Percentiles rank a stretch among this genome's conserved stretches.
Conservation (phyloP, 2,329 filamentous ascomycete species). For the Fusarium domesticum region DNA sequence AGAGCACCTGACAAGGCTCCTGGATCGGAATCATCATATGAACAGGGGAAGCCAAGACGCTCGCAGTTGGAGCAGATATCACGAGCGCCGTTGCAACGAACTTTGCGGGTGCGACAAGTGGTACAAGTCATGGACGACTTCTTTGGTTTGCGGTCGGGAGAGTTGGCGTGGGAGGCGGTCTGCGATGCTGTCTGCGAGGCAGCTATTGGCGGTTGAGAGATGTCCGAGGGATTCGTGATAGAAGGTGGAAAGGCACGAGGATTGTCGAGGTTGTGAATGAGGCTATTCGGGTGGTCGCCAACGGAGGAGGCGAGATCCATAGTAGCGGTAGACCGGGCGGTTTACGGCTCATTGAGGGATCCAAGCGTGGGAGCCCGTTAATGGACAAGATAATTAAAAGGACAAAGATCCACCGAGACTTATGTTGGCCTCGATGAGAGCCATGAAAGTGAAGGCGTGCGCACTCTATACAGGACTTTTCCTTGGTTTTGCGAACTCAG, state of each 20-base stretch:
- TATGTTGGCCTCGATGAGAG: conserved; percentile 14
- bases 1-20: conserved; percentile 44
- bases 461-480: no score
- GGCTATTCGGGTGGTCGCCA: conserved; percentile 30
- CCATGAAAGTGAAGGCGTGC: conserved; percentile 9
- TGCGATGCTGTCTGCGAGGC: conserved; percentile 15
- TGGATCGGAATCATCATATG: conserved; percentile 49
- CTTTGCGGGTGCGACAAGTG: conserved; percentile 55
- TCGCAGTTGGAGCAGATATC: conserved; percentile 57
- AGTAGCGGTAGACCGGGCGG: conserved; percentile 17
- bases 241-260: conserved; percentile 19
- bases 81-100: conserved; percentile 55
- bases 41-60: conserved; percentile 55
- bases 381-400: conserved; percentile 11
- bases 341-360: conserved; percentile 26
- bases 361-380: conserved; percentile 15
- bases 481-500: conserved; percentile 3
- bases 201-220: conserved; percentile 13
- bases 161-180: conserved; percentile 24
- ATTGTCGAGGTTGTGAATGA: conserved; percentile 24
- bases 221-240: conserved; percentile 8
- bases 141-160: conserved; percentile 38
- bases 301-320: conserved; percentile 30
- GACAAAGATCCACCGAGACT: conserved; percentile 19
- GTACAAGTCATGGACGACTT: conserved; percentile 50